Base-by-base conservation (phyloP, 2,329 filamentous ascomycete genomes). In the Phaeosphaeriaceae sp. region DNA sequence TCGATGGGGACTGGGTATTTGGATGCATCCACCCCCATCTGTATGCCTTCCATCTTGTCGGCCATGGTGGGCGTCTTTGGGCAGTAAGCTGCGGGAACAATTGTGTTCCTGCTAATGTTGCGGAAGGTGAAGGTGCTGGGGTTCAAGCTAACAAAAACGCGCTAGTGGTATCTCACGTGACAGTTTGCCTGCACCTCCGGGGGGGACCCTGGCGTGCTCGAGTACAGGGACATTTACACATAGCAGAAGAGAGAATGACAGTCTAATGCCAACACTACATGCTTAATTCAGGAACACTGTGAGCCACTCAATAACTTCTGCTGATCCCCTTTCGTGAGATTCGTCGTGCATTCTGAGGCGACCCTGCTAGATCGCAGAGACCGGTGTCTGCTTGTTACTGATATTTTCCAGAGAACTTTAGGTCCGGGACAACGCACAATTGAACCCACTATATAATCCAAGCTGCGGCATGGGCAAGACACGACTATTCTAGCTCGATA, bases 1-100 rank as follows among this genome's bases (percentile, higher is more conserved):
- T 72, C 67, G 36, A 76, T 74, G 24, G 74, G 71, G 1, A 76
- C 73, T 6, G 70, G 70, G 51, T 75, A 75, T 56, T 74, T 74
- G 62, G 71, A 60, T 19, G 67, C 58, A 31, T 63, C 57, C 50
- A 57, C 53, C 50, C 62, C 58, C 58, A 62, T 54, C 17, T 69
- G 61, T 51, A 76, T 69, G 42, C 73, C 74, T 60, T 76, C 74
- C 73, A 76, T 76, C 59, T 74, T 72, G 57, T 76, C 74, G 51
- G 66, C 72, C 74, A 75, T 75, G 48, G 57, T 60, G 61, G 54
- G 57, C 48, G 56, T 55, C 44, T 40, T 20, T 44, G 36, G 13
- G 46, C 27, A 21, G n/a, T 17, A 11, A 50, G 40, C 27, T 49
- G 19, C 44, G n/a, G 5, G 20, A 15, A 22, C 33, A 40, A n/a